Conservation (phyloP, 352 stramenopile genomes). For the Phytopythium aichiense region DNA sequence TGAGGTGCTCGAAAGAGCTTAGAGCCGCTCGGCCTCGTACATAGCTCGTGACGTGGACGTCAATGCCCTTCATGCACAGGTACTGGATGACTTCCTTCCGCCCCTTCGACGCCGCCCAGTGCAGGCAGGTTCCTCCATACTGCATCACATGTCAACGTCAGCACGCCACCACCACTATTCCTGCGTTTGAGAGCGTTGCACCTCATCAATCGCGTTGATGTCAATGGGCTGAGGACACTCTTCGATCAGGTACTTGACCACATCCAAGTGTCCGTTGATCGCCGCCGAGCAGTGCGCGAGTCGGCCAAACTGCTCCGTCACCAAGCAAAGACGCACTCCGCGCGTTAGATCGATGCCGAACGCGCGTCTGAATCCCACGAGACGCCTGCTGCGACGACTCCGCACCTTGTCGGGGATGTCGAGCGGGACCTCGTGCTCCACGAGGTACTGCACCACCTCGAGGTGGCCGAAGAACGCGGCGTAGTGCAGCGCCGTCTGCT, state of each 20-base stretch:
- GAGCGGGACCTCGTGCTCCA: slow-evolving; percentile 78
- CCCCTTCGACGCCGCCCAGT: slow-evolving; percentile 81
- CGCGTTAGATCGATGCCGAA: not conserved
- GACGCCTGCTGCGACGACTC: not conserved
- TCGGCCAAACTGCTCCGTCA: slow-evolving; percentile 44
- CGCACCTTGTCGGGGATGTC: slow-evolving; percentile 74
- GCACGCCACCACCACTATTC: not conserved
- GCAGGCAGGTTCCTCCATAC: slow-evolving; percentile 82
- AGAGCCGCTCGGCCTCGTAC: slow-evolving; percentile 28
- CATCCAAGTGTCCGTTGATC: slow-evolving; percentile 85
- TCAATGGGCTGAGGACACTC: slow-evolving; percentile 78
- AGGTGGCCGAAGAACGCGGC: slow-evolving; percentile 84
- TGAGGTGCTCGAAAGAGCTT: not conserved
- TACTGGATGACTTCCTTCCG: slow-evolving; percentile 88
- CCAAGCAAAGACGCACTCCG: not conserved
- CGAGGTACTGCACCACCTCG: slow-evolving; percentile 81
- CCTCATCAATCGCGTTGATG: slow-evolving; percentile 87
- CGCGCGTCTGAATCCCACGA: not conserved
- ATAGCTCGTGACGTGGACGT: slow-evolving; percentile 88
- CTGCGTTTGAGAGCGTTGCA: slow-evolving; percentile 11
- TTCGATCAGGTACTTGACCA: slow-evolving; percentile 78
- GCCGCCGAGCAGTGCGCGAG: slow-evolving; percentile 78
- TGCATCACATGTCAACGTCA: slow-evolving; percentile 11
- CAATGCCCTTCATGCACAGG: slow-evolving; percentile 84
- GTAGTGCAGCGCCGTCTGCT: slow-evolving; percentile 84